phyloP scores from a whole-genome alignment of 306 rosid genomes.

The Begonia fuchsioides region DNA sequence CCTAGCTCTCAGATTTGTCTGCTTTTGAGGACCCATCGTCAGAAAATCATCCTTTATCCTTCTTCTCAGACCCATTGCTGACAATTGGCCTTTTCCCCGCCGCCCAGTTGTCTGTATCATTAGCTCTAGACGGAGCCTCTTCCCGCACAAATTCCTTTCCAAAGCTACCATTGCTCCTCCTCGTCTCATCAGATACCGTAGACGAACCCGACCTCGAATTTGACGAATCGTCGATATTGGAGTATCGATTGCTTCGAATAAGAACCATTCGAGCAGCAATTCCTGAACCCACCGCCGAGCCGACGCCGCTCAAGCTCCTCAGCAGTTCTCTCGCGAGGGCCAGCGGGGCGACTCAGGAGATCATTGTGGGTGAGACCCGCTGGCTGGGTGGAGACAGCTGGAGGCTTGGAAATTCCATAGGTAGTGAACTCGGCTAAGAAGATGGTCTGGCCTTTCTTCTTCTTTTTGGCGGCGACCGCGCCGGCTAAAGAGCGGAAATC shows the following conservation, averaged over 20 bases:
- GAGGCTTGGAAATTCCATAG: slow-evolving; percentile 26
- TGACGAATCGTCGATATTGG: slow-evolving; percentile 37
- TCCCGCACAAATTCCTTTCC: slow-evolving; percentile 45
- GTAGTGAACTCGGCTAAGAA: slow-evolving; percentile 48
- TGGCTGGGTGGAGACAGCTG: slow-evolving; percentile 5
- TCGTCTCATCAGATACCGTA: slow-evolving; percentile 53
- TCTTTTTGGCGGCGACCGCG: slow-evolving; percentile 69
- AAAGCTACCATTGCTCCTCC: slow-evolving; percentile 26
- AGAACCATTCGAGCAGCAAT: slow-evolving; percentile 25
- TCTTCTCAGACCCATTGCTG: slow-evolving; percentile 42
- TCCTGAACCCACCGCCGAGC: slow-evolving; percentile 50
- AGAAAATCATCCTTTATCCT: slow-evolving; percentile 54
- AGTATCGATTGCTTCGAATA: slow-evolving; percentile 13
- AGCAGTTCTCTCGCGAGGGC: slow-evolving; percentile 73
- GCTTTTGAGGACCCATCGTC: slow-evolving; percentile 73
- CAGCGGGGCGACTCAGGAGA: slow-evolving; percentile 53
- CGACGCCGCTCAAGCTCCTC: slow-evolving; percentile 62
- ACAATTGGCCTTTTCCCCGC: slow-evolving; percentile 42
- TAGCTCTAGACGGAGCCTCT: slow-evolving; percentile 63
- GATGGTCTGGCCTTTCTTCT: slow-evolving; percentile 63
- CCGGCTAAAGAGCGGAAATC: slow-evolving; percentile 77
- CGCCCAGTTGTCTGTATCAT: slow-evolving; percentile 79
- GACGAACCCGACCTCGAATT: slow-evolving; percentile 55
- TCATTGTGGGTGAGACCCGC: too few relatives aligned
- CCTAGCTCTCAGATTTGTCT: slow-evolving; percentile 83